Evolutionary conservation across 441 rosid genomes (phyloP).

Genomic region (Raphanus hybrid): DNA sequence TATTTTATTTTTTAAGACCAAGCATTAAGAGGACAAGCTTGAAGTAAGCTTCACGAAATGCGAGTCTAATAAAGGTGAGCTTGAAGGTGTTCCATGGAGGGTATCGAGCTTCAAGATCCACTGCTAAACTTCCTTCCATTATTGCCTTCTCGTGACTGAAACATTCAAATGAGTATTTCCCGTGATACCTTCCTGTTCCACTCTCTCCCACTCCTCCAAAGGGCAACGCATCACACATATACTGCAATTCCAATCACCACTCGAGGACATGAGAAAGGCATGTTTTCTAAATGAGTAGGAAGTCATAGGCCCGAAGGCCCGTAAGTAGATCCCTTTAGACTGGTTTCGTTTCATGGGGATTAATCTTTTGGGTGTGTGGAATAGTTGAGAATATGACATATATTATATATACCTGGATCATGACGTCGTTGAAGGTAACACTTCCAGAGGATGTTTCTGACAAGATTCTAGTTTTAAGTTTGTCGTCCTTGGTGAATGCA

Average conservation of each 20-base stretch:
- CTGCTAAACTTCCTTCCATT: slow-evolving; percentile 57
- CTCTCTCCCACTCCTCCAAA: slow-evolving; percentile 93
- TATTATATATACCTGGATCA: slow-evolving; percentile 57
- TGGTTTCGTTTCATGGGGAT: too few species aligned
- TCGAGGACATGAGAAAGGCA: neutral
- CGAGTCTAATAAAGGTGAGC: slow-evolving; percentile 58
- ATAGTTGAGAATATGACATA: too few species aligned
- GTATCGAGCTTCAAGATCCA: slow-evolving; percentile 71
- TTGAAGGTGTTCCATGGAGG: slow-evolving; percentile 88
- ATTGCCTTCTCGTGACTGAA: slow-evolving; percentile 89
- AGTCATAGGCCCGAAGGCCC: too few species aligned
- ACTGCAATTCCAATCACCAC: slow-evolving; percentile 51
- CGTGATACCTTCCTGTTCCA: slow-evolving; percentile 88
- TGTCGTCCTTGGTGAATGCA: slow-evolving; percentile 73
- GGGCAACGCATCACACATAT: slow-evolving; percentile 67
- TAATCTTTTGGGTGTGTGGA: too few species aligned
- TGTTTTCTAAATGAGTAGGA: too few species aligned
- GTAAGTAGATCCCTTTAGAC: too few species aligned
- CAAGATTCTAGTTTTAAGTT: slow-evolving; percentile 61
- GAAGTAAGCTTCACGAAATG: slow-evolving; percentile 60
- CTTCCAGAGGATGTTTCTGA: slow-evolving; percentile 80
- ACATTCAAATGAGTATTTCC: slow-evolving; percentile 84
- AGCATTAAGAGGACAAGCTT: slow-evolving; percentile 58
- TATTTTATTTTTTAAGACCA: slow-evolving; percentile 46
- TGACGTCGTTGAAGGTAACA: slow-evolving; percentile 69